These are phyloP conservation scores for Ceratocystis huliohia DNA, from an alignment of 2,329 filamentous ascomycete species.

Conservation along the genomic window DNA sequence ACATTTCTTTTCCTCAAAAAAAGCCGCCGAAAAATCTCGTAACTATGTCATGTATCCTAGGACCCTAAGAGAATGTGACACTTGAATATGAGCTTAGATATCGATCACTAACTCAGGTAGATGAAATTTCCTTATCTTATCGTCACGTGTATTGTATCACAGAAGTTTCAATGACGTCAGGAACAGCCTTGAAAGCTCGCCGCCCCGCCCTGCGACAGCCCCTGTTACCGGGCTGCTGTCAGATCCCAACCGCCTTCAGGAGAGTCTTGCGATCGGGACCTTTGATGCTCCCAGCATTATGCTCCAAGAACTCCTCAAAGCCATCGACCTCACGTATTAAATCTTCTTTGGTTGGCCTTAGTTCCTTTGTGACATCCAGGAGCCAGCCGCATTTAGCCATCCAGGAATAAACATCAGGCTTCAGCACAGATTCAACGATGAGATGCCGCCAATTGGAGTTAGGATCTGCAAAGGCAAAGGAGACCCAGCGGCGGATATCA, in stretches of 20 bases:
- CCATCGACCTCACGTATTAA: conserved; percentile 10
- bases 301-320: conserved; percentile 10
- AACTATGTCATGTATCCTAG: background rate
- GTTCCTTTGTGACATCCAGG: conserved; percentile 7
- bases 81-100: too few relatives aligned
- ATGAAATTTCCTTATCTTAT: conserved; percentile 19
- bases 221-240: background rate
- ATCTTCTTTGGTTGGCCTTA: conserved; percentile 8
- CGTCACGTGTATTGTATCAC: conserved; percentile 8
- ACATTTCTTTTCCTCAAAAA: background rate
- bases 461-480: conserved; percentile 17
- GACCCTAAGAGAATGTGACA: too few relatives aligned
- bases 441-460: conserved; percentile 12
- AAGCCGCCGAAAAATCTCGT: background rate
- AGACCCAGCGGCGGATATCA: conserved; percentile 18
- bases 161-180: conserved; percentile 7
- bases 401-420: conserved; percentile 11
- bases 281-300: background rate
- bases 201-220: background rate
- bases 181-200: background rate
- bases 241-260: conserved; percentile 2
- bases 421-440: conserved; percentile 16
- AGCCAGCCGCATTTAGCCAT: conserved; percentile 13
- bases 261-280: conserved; percentile 13
- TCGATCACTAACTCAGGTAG: background rate